Base-by-base conservation (phyloP, 345 rosid species). In the Bruguiera sexangula region DNA sequence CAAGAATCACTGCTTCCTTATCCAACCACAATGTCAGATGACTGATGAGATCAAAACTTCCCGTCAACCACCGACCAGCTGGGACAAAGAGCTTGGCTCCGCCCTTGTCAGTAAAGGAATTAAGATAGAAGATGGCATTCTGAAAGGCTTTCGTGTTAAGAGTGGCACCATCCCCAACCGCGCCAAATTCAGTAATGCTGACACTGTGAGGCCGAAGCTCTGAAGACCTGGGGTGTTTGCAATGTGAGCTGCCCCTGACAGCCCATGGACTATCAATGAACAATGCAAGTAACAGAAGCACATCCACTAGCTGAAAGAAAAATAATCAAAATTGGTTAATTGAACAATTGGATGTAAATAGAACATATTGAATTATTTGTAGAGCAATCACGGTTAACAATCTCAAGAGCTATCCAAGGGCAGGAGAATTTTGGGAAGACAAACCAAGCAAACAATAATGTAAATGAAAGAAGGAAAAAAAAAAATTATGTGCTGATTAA, bases 61-160 rank as follows among this genome's bases (percentile, higher is more conserved):
- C 99, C 31, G 99, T 95, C 82, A 92, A 81, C 99, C 99, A 95
- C 69, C 82, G 85, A 62, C 99, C 97, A 63, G 94, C 84, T 0
- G 99, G 99, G 65, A 95, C 96, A 67, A 89, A 95, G 69, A 95
- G 96, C 82, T 95, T 92, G 75, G 99, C 99, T 65, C 99, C 99
- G 0, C 97, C 97, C 79, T 95, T 95, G 78, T 95, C 99, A 39
- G 96, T 67, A 72, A 95, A 95, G 19, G 99, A 90, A 83, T 92
- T 92, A 65, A 95, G 96, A 73, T 95, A 95, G 84, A 95, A 92
- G 83, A 95, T 84, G 68, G 97, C 99, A 80, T 95, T 95, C 80
- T 95, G 99, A 76, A 95, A 95, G 3, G 99, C 99, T 81, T 92
- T 95, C 0, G 99, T 95, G 79, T 95, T 95, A 62, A 95, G 89